Evolutionary conservation across 2,329 filamentous ascomycete genomes (phyloP).

Genomic region (Nakataea oryzae): DNA sequence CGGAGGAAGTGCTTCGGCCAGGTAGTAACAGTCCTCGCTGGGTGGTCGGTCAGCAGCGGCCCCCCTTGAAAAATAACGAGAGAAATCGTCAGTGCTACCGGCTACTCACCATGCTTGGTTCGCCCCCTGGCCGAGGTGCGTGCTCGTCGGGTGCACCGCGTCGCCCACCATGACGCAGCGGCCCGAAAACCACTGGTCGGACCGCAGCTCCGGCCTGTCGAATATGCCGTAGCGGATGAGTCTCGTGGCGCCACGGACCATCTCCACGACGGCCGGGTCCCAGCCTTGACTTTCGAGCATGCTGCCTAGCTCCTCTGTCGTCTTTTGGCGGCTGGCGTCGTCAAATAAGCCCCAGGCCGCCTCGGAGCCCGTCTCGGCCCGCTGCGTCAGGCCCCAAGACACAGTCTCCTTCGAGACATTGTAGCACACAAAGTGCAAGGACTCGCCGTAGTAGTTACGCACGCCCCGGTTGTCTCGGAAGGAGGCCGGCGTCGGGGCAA

Average conservation of each 20-base stretch:
- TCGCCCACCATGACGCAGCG: conserved; percentile 2
- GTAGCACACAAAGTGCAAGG: conserved; percentile 1
- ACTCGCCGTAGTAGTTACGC: conserved; percentile 2
- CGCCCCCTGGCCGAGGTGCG: neutral
- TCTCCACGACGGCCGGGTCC: neutral
- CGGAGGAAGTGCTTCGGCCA: neutral
- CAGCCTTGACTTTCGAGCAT: neutral
- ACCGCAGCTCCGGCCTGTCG: neutral
- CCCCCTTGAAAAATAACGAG: too few species aligned
- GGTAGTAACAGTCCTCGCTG: neutral
- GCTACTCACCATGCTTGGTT: neutral
- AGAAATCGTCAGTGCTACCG: too few species aligned
- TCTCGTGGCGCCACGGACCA: neutral
- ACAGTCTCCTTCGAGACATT: neutral
- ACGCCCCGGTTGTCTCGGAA: neutral
- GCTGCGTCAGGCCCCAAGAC: neutral
- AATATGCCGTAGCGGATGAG: conserved; percentile 1
- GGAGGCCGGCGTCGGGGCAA: neutral
- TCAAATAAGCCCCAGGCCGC: neutral
- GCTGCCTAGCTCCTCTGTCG: neutral
- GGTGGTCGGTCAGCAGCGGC: too few species aligned
- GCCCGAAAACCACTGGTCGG: neutral
- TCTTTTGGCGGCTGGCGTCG: neutral
- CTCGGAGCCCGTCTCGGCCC: neutral
- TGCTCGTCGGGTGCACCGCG: neutral